Percentiles rank a stretch among this genome's conserved stretches.
Evolutionary conservation across 2,329 filamentous ascomycete genomes (phyloP).

Genomic region (Verticillium tricorpus): DNA sequence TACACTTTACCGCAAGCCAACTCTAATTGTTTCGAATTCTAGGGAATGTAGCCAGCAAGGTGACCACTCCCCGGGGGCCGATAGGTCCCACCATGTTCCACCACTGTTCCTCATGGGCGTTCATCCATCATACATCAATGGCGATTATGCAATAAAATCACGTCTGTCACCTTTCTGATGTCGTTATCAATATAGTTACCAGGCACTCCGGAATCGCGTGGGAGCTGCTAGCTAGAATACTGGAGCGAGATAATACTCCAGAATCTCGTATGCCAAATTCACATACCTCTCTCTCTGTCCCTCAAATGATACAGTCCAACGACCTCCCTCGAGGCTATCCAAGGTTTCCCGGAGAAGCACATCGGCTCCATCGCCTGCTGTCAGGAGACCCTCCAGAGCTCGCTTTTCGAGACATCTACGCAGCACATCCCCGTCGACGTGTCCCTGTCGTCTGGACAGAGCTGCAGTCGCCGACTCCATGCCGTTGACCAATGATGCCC

Average conservation of each 20-base stretch:
- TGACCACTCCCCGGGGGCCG: too few species aligned
- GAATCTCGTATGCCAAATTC: constrained; percentile 46
- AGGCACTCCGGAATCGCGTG: not conserved
- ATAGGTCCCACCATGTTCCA: too few species aligned
- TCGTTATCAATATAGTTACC: not conserved
- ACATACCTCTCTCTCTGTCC: constrained; percentile 31
- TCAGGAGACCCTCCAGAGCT: constrained; percentile 38
- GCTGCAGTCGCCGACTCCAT: not conserved
- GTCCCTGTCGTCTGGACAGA: constrained; percentile 33
- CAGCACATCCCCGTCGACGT: constrained; percentile 65
- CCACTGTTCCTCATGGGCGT: too few species aligned
- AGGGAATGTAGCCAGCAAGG: too few species aligned
- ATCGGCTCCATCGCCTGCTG: constrained; percentile 21
- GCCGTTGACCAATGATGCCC: constrained; percentile 32
- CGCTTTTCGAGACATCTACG: constrained; percentile 45
- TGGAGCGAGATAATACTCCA: constrained; percentile 49
- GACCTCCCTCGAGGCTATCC: constrained; percentile 41
- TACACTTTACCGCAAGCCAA: too few species aligned
- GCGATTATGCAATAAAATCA: too few species aligned
- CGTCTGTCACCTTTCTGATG: not conserved
- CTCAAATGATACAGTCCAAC: constrained; percentile 29
- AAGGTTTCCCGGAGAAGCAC: constrained; percentile 43
- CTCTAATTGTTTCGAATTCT: too few species aligned
- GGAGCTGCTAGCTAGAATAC: constrained; percentile 31
- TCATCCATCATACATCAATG: too few species aligned